Percentiles rank a stretch among this genome's conserved stretches.
These are phyloP conservation scores for Mucor mucedo DNA, from an alignment of 371 early-diverging fungal genomes.

Conservation along the genomic window DNA sequence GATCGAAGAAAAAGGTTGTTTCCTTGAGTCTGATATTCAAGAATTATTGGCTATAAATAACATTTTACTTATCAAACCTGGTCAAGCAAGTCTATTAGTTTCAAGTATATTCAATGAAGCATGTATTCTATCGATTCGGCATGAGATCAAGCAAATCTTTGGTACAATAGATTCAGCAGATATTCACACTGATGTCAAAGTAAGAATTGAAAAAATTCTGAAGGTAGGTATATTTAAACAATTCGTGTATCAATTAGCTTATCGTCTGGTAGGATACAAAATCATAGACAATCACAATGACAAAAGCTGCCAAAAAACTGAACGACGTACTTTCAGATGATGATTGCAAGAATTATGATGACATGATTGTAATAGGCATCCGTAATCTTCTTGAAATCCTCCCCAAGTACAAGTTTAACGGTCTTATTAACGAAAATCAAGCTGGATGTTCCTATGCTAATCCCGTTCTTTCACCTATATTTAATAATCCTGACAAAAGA, in stretches of 20 bases:
- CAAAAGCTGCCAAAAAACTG: not conserved
- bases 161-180: not conserved
- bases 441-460: not conserved
- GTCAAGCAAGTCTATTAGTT: not conserved
- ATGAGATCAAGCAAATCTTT: not conserved
- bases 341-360: not conserved
- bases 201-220: not conserved
- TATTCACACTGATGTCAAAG: not conserved
- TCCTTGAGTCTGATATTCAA: not conserved
- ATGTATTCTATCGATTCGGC: too few species aligned
- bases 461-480: not conserved
- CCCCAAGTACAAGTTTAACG: slow-evolving; percentile 3
- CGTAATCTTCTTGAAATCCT: not conserved
- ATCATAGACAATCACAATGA: not conserved
- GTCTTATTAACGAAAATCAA: not conserved
- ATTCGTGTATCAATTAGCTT: not conserved
- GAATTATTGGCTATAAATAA: slow-evolving; percentile 1
- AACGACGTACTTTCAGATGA: not conserved
- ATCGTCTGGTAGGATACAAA: not conserved
- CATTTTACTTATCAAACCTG: not conserved
- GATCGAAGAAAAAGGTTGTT: too few species aligned
- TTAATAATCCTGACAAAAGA: not conserved
- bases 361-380: not conserved
- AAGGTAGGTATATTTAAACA: not conserved
- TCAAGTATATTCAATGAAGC: too few species aligned